These are phyloP conservation scores for Corymbia maculata DNA, from an alignment of 345 rosid genomes.

Conservation along the genomic window DNA sequence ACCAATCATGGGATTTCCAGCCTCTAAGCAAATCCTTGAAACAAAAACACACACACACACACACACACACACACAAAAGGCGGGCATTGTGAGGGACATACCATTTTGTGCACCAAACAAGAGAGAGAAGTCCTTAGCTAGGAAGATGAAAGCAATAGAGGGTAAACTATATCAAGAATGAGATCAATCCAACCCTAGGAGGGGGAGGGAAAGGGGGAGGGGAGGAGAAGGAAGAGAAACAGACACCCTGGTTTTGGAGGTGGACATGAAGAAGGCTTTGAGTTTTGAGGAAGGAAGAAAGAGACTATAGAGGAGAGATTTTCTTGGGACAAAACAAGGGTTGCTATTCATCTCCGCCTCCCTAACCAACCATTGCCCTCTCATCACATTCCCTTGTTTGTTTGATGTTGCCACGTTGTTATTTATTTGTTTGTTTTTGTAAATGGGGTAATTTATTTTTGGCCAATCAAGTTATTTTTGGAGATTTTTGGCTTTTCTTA, in stretches of 20 bases:
- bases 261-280: background rate
- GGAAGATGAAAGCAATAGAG: background rate
- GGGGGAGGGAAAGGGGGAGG: too few species aligned
- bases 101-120: background rate
- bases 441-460: background rate
- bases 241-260: background rate
- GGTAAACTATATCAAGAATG: background rate
- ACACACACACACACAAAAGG: background rate
- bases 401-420: background rate
- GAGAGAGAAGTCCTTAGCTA: background rate
- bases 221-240: background rate
- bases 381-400: background rate
- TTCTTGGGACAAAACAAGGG: conserved; percentile 10
- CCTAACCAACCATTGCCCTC: background rate
- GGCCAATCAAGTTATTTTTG: background rate
- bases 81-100: background rate
- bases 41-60: background rate
- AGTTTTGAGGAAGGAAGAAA: background rate
- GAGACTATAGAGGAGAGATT: conserved; percentile 13
- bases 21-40: background rate
- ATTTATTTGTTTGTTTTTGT: background rate
- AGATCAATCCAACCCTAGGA: background rate
- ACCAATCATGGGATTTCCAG: background rate
- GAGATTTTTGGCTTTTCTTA: background rate
- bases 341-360: background rate